phyloP scores from a whole-genome alignment of 2,329 filamentous ascomycete species.

The Sclerotinia nivalis region DNA sequence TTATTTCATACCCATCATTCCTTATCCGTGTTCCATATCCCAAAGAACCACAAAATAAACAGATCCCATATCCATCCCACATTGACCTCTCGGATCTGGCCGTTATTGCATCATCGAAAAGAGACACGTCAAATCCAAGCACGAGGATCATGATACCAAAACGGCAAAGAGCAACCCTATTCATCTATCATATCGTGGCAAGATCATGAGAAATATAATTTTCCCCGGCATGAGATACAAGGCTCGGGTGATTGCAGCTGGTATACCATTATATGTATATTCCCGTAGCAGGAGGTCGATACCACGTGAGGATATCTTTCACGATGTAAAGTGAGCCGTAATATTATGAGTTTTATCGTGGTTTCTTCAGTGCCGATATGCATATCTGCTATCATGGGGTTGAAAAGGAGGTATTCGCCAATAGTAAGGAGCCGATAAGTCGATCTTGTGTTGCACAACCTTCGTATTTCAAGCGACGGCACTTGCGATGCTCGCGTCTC shows the following conservation, averaged over 20 bases:
- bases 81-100: not conserved
- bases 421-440: not conserved
- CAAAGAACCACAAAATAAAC: not conserved
- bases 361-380: rapidly evolving
- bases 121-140: not conserved
- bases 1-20: not conserved
- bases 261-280: not conserved
- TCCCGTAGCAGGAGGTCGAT: rapidly evolving
- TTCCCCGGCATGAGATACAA: not conserved
- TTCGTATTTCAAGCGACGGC: not conserved
- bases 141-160: not conserved
- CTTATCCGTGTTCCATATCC: rapidly evolving
- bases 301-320: too few species aligned
- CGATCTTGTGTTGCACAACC: not conserved
- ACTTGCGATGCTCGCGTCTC: not conserved
- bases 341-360: not conserved
- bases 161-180: not conserved
- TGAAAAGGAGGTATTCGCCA: not conserved
- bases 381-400: not conserved
- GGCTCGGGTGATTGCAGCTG: not conserved
- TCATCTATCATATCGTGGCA: not conserved
- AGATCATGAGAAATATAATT: not conserved
- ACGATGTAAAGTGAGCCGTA: not conserved
- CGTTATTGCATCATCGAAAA: not conserved
- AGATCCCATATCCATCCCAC: too few species aligned